Evolutionary conservation across 148 eudicot genomes (phyloP).

Genomic region (Cornus kousa): DNA sequence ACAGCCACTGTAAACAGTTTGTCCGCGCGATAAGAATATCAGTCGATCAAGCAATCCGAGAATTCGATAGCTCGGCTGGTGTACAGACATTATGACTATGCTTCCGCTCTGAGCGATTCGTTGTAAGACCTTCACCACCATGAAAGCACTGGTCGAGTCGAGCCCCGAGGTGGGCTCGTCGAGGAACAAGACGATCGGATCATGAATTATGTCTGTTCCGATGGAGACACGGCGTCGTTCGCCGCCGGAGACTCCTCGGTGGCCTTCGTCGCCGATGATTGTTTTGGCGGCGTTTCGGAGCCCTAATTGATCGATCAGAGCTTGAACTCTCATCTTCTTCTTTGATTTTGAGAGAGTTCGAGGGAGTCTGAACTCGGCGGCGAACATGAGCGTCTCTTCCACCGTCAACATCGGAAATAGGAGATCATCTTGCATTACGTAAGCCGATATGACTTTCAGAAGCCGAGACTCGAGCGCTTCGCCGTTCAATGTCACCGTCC

Average conservation of each 20-base stretch:
- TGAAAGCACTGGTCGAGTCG: constrained; percentile 80
- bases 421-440: constrained; percentile 92
- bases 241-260: constrained; percentile 89
- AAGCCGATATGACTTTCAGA: constrained; percentile 76
- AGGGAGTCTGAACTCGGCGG: constrained; percentile 84
- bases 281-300: constrained; percentile 77
- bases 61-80: constrained; percentile 82
- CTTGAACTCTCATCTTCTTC: constrained; percentile 65
- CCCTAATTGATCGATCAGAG: constrained; percentile 78
- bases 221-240: constrained; percentile 84
- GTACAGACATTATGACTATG: constrained; percentile 79
- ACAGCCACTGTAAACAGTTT: constrained; percentile 72
- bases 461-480: constrained; percentile 63
- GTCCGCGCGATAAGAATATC: constrained; percentile 68
- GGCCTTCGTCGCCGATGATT: constrained; percentile 91
- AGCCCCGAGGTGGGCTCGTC: constrained; percentile 94
- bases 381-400: constrained; percentile 76
- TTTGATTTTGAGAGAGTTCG: constrained; percentile 60
- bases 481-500: constrained; percentile 62
- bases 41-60: constrained; percentile 66
- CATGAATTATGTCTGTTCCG: constrained; percentile 84
- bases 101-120: constrained; percentile 86
- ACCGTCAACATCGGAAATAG: constrained; percentile 86
- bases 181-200: constrained; percentile 73
- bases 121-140: constrained; percentile 81